Conservation (phyloP, 441 rosid species). For the Corymbia citriodora region DNA sequence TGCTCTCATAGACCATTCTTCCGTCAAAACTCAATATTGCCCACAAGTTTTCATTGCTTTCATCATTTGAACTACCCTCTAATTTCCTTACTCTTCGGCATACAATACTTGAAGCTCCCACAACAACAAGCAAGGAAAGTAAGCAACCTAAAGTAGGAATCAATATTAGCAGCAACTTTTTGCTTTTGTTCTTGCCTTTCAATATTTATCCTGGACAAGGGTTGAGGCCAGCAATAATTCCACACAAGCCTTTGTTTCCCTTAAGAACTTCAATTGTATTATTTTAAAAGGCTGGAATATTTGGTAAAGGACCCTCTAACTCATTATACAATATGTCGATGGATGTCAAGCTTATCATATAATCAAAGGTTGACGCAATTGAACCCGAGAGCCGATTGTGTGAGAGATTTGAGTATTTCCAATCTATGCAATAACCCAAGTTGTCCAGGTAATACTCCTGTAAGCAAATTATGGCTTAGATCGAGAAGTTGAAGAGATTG, state of each 20-base stretch:
- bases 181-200: neutral
- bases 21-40: neutral
- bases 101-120: neutral
- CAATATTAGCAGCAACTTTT: neutral
- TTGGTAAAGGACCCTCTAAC: neutral
- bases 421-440: neutral
- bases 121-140: neutral
- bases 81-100: neutral
- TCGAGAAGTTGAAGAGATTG: neutral
- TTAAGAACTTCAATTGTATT: neutral
- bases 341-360: neutral
- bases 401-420: neutral
- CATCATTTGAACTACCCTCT: neutral
- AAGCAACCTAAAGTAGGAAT: neutral
- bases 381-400: neutral
- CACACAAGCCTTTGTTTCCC: neutral
- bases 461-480: neutral
- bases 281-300: neutral
- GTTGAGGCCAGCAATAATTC: neutral
- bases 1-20: neutral
- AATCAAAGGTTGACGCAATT: neutral
- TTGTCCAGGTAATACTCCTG: neutral
- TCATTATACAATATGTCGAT: neutral
- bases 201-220: fast-evolving
- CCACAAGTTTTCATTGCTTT: neutral